Evolutionary conservation across 2,329 filamentous ascomycete species (phyloP).

Genomic region (Pseudogymnoascus sp.): DNA sequence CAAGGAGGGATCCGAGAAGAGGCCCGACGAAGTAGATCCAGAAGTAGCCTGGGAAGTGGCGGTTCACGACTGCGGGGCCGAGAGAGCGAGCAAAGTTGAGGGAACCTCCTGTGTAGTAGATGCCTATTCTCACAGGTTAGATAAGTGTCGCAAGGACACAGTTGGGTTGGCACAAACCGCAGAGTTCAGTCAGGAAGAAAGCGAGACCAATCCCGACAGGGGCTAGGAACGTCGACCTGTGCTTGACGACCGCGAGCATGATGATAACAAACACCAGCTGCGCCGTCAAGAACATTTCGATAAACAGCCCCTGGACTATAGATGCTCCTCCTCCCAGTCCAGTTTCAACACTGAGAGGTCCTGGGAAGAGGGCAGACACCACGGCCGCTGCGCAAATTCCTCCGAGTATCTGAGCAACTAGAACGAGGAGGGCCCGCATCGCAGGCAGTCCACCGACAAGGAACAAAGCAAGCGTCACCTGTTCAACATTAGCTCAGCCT

Average conservation of each 20-base stretch:
- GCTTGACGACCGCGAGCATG: slow-evolving; percentile 46
- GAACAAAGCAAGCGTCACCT: slow-evolving; percentile 33
- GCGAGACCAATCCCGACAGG: slow-evolving; percentile 42
- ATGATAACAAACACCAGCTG: slow-evolving; percentile 44
- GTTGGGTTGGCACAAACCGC: slow-evolving; percentile 23
- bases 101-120: slow-evolving; percentile 43
- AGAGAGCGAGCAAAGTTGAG: slow-evolving; percentile 42
- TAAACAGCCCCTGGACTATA: slow-evolving; percentile 40
- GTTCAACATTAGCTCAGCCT: not conserved
- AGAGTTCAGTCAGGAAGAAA: slow-evolving; percentile 40
- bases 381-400: slow-evolving; percentile 35
- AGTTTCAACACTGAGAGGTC: slow-evolving; percentile 37
- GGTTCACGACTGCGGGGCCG: slow-evolving; percentile 39
- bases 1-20: slow-evolving; percentile 41
- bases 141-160: not conserved
- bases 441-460: slow-evolving; percentile 32
- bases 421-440: slow-evolving; percentile 27
- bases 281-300: slow-evolving; percentile 43
- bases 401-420: slow-evolving; percentile 29
- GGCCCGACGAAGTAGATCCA: slow-evolving; percentile 49
- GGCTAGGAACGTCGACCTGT: slow-evolving; percentile 40
- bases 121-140: slow-evolving; percentile 25
- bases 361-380: slow-evolving; percentile 38
- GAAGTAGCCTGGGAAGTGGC: slow-evolving; percentile 36
- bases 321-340: slow-evolving; percentile 34